Evolutionary conservation across 805 yeast genomes (phyloP).

Genomic region (Danielia reshetovae): DNA sequence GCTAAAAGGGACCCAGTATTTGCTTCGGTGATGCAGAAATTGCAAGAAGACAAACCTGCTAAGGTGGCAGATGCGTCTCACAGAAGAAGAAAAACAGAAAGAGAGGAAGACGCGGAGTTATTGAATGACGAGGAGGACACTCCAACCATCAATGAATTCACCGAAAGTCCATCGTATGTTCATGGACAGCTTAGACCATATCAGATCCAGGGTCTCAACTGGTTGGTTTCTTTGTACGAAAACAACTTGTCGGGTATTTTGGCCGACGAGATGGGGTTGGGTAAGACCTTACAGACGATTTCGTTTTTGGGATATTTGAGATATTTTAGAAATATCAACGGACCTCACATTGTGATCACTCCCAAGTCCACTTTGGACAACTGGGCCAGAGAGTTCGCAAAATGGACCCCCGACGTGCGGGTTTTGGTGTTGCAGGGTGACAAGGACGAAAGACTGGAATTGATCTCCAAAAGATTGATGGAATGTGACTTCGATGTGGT

Average conservation of each 20-base stretch:
- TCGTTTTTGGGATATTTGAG: constrained; percentile 71
- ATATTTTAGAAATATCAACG: constrained; percentile 53
- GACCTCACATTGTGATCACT: constrained; percentile 73
- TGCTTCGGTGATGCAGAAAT: constrained; percentile 45
- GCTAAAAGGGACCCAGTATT: constrained; percentile 60
- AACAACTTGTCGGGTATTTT: constrained; percentile 70
- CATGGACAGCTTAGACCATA: constrained; percentile 64
- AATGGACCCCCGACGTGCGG: constrained; percentile 77
- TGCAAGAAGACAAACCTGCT: constrained; percentile 18
- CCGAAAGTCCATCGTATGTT: constrained; percentile 50
- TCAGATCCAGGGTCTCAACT: constrained; percentile 77
- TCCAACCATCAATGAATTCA: constrained; percentile 40
- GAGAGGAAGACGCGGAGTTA: constrained; percentile 75
- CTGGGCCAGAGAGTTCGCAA: constrained; percentile 73
- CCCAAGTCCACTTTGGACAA: constrained; percentile 81
- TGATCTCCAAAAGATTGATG: constrained; percentile 48
- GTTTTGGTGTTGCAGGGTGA: constrained; percentile 72
- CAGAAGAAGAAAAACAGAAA: constrained; percentile 66
- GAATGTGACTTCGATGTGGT: constrained; percentile 69
- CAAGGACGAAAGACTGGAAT: constrained; percentile 57
- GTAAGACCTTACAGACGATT: constrained; percentile 77
- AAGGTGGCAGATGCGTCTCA: constrained; percentile 19
- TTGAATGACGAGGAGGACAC: constrained; percentile 49
- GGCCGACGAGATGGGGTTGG: constrained; percentile 86
- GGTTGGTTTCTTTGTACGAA: constrained; percentile 67